Evolutionary conservation across 1,284 basidiomycete genomes (phyloP), one percentile per base, ranked within the genome.

Genomic region (Leccinum subspadiceum): DNA sequence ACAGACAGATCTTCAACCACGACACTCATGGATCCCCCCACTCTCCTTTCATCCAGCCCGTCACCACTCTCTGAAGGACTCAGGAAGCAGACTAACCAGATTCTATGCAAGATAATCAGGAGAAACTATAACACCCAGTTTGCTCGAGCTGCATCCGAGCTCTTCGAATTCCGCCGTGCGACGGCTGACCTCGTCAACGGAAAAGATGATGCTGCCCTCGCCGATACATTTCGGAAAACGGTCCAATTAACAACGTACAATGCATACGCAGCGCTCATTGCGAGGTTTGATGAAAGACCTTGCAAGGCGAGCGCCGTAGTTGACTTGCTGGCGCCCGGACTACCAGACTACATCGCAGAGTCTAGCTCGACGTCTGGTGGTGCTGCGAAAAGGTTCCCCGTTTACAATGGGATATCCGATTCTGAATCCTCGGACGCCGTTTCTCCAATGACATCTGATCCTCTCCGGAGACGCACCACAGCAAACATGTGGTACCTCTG

Each of bases 201-300:
- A 5, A 48, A 35, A 15, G 49, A 58, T 6, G 31, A 57, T 13
- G 12, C 22, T 9, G 7, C 48, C 56, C 33, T 26, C 53, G 13
- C 49, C 51, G 5, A 58, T 5, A 17, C 12, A 17, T 54, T 54
- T 54, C 53, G 53, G 15, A 54, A 54, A n/a, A 41, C n/a, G 22
- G 24, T 63, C 10, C 55, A 57, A 1, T 53, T 65, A 13, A 61
- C 64, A 1, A 49, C 37, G 13, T 65, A 65, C 55, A 50, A 57
- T 10, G 26, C 64, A 10, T 65, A 65, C 41, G 20, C 55, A 29
- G 61, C 61, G 1, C 61, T 62, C 39, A 35, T 61, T 0, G 20
- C 49, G 7, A 53, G 55, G 22, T 63, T 65, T 29, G 24, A 57
- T 5, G 54, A 61, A 33, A 53, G 33, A 2, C 64, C 57, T 26